phyloP scores from a whole-genome alignment of 106 monocot species.

The Dendrobium nobile region DNA sequence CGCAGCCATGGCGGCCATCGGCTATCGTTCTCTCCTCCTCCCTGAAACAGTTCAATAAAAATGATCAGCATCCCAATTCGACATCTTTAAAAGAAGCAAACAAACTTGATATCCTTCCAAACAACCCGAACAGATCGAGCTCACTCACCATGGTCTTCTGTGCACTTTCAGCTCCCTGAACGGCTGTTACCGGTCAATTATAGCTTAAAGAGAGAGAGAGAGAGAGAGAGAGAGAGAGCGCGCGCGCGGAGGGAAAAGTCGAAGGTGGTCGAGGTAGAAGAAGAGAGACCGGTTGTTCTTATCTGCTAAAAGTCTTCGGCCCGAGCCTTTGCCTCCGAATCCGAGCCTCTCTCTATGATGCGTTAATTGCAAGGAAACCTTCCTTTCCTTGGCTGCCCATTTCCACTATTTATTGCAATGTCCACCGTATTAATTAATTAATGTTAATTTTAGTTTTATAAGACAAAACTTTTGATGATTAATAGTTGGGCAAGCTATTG shows the following conservation, averaged over 20 bases:
- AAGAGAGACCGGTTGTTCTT: neutral
- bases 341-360: neutral
- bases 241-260: neutral
- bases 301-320: slow-evolving; percentile 8
- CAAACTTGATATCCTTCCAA: neutral
- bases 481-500: neutral
- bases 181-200: neutral
- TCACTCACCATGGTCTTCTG: neutral
- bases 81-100: neutral
- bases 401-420: slow-evolving; percentile 1
- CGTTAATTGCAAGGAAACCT: slow-evolving; percentile 6
- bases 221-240: too few species aligned
- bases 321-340: neutral
- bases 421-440: neutral
- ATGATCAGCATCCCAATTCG: neutral
- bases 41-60: neutral
- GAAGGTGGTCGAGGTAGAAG: neutral
- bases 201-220: neutral
- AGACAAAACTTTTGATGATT: neutral
- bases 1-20: slow-evolving; percentile 82
- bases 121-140: neutral
- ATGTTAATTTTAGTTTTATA: neutral
- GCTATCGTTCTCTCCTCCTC: slow-evolving; percentile 14
- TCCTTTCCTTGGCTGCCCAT: neutral
- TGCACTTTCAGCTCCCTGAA: neutral